Base-by-base conservation (phyloP, 2,329 filamentous ascomycete species). In the Venturiaceae sp. region DNA sequence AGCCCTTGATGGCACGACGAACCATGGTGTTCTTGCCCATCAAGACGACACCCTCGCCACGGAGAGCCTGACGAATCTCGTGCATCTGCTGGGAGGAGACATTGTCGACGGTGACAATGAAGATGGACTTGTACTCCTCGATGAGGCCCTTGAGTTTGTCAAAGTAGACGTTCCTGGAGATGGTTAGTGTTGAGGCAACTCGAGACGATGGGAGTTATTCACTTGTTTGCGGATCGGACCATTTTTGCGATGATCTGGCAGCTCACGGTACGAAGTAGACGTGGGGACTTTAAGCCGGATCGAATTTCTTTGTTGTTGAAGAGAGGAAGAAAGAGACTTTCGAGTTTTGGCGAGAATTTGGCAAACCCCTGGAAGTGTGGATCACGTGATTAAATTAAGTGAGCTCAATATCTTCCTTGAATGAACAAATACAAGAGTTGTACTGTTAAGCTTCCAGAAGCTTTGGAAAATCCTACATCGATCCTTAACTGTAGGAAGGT, bases 1-100 rank as follows among this genome's bases (percentile, higher is more conserved):
- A 96, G 74, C 89, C 92, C 83, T 92, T 96, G 75, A 99, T 83
- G 71, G 94, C 95, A 83, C 94, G 92, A 77, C 94, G 94, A 74
- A 96, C 87, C 88, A 99, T 99, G 79, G 94, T 99, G 87, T 99
- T 99, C 88, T 96, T 96, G 75, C 92, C 92, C 92, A 96, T 96
- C 80, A 96, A 59, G 21, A 61, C 72, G 69, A 97, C 88, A 79
- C 85, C 92, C 79, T 95, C 80, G 64, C 87, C 87, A 76, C 94
- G 92, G 77, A 99, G 88, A 72, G 90, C 80, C 72, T 87, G 80
- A 77, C 94, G 89, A 78, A 99, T 97, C 86, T 99, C 94, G 90
- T 99, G 94, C 95, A 99, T 99, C 87, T 99, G 95, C 86, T 99
- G 94, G 69, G 94, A 99, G 78, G 87, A 90, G 86, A 99, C 94